Base-by-base conservation (phyloP, 495 filamentous ascomycete genomes). In the Daldinia childiae region DNA sequence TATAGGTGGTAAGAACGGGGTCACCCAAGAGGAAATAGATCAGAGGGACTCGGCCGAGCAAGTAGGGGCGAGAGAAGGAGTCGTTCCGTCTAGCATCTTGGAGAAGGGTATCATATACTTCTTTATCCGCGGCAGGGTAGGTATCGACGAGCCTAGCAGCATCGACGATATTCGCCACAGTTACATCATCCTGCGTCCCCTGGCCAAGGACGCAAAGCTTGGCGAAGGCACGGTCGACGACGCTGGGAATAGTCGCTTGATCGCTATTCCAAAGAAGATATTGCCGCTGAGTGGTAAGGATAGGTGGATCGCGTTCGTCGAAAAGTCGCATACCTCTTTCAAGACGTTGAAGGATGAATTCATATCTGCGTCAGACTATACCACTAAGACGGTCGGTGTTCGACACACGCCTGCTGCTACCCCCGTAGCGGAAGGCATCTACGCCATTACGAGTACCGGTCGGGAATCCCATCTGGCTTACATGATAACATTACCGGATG, bases 91-190 rank as follows among this genome's bases (percentile, higher is more conserved):
- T n/a, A 92, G 82, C 60, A 88, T 95, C 29, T 83, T 97, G 11
- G 95, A 98, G 74, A 97, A 97, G 72, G 95, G 94, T 3, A 86
- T 97, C 69, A 92, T 98, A 69, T 97, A 97, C 83, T 97, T 97
- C 86, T 97, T 97, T 83, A 90, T 90, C 76, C 90, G 93, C 45
- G 87, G 87, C 9, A 89, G 93, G 26, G 92, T 97, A 58, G 87
- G 86, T 61, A 84, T 92, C 19, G 86, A 93, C 12, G 87, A 93
- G 11, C 90, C 94, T 9, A 84, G 89, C n/a, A 79, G 84, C 64
- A 79, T 94, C 7, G 75, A 82, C 39, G 94, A 97, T 32, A 73
- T 97, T 43, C 87, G 91, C 24, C 91, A 92, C 65, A 93, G 87
- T 73, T 95, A 93, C 79, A 88, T 97, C 65, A 85, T 97, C 32